A percentile compares a stretch with the other conserved stretches of the same genome.
Evolutionary conservation across 169 alveolate genomes (phyloP).

Genomic region (Plasmodium vivax): DNA sequence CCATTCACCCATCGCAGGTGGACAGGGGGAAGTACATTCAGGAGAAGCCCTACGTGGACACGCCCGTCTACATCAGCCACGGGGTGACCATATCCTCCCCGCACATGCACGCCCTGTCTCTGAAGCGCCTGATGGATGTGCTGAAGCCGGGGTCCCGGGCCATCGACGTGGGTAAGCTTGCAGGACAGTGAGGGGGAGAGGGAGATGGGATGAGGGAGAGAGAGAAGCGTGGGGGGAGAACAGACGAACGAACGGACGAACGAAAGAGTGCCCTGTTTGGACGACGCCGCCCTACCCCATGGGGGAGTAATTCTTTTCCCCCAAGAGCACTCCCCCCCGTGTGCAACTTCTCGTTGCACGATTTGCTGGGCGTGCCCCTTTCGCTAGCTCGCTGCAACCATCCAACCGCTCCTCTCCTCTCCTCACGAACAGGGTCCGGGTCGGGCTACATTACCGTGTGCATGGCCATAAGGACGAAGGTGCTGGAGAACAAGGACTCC

Average conservation of each 20-base stretch:
- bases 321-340: neutral
- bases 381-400: no score
- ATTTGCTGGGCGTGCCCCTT: neutral
- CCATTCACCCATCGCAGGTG: slow-evolving; percentile 44
- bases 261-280: neutral
- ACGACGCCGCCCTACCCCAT: neutral
- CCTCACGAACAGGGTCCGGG: slow-evolving; percentile 45
- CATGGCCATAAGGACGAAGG: slow-evolving; percentile 69
- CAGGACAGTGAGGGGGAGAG: neutral
- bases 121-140: slow-evolving; percentile 58
- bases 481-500: slow-evolving; percentile 55
- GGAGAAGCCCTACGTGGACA: slow-evolving; percentile 68
- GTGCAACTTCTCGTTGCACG: neutral
- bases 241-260: neutral
- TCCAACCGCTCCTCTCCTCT: neutral
- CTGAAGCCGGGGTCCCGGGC: slow-evolving; percentile 73
- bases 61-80: slow-evolving; percentile 72
- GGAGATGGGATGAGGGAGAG: neutral
- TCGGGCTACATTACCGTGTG: slow-evolving; percentile 73
- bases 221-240: neutral
- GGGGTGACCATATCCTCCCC: slow-evolving; percentile 74
- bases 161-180: slow-evolving; percentile 63
- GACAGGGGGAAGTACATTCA: slow-evolving; percentile 69
- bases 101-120: slow-evolving; percentile 73
- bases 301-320: neutral